phyloP scores from a whole-genome alignment of 495 filamentous ascomycete species.

The Aspergillus taichungensis region DNA sequence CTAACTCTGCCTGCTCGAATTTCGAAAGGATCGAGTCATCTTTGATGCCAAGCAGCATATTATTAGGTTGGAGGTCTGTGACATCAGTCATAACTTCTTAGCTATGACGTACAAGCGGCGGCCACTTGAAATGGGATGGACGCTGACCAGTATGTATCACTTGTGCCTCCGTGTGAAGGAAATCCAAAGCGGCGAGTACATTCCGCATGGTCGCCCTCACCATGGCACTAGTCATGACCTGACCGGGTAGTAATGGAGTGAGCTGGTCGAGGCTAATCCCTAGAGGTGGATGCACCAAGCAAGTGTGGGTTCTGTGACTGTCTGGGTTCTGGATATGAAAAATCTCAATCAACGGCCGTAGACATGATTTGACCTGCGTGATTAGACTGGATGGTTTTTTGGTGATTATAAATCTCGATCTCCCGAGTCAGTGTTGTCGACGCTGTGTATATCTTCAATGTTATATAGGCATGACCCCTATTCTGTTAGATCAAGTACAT shows the following conservation, averaged over 20 bases:
- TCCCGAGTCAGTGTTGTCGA: conserved; percentile 18
- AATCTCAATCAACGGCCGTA: conserved; percentile 25
- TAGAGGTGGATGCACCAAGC: conserved; percentile 33
- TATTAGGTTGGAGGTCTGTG: conserved; percentile 20
- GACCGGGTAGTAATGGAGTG: conserved; percentile 13
- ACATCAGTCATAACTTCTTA: conserved; percentile 1
- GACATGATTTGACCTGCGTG: conserved; percentile 22
- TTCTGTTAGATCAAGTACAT: conserved; percentile 7
- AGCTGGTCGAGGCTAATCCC: conserved; percentile 22
- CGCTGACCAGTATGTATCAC: conserved; percentile 39
- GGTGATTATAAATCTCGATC: conserved; percentile 24
- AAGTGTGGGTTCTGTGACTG: conserved; percentile 23
- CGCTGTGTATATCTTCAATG: conserved; percentile 20
- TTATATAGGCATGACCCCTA: conserved; percentile 24
- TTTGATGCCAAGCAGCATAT: conserved; percentile 22
- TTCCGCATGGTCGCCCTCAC: conserved; percentile 17
- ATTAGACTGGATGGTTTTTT: conserved; percentile 12
- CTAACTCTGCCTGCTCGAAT: conserved; percentile 18
- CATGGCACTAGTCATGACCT: conserved; percentile 10
- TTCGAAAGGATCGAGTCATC: conserved; percentile 19
- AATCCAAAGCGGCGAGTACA: conserved; percentile 30
- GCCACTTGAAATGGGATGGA: background rate
- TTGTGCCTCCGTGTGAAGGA: conserved; percentile 30
- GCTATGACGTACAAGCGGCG: background rate
- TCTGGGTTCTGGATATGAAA: conserved; percentile 25